Base-by-base conservation (phyloP, 345 rosid genomes). In the Clarkia xantiana region DNA sequence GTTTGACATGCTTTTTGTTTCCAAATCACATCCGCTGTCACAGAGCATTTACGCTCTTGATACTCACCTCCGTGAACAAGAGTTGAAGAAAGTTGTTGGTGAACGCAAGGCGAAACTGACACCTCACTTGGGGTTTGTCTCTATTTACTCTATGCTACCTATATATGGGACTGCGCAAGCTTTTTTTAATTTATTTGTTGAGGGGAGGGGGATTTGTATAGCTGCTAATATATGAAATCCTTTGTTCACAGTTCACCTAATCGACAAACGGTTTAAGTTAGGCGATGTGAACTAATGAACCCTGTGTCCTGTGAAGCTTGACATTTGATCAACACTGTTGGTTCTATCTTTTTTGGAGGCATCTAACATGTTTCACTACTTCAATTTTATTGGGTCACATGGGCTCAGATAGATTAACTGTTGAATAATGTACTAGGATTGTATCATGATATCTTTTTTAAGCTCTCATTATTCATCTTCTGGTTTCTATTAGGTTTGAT, bases 1-100 rank as follows among this genome's bases (percentile, higher is more conserved):
- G 80, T 69, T 65, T 51, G 87, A 91, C 70, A 75, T 81, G 85
- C 81, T 86, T 52, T 91, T 86, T 69, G 76, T 91, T 45, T 66
- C 68, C 38, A 56, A 84, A 20, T 86, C 87, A 47, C 87, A 91
- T 62, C 70, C 86, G 42, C 80, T 84, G 49, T 77, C 94, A 12
- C 86, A 77, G 52, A 71, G 75, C 61, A 80, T 86, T 51, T 76
- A 70, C 67, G 69, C 89, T 42, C 86, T 91, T 36, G 79, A 75
- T 64, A 73, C 69, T 55, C 71, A 59, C 36, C 68, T 80, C 36
- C 7, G 5, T 64, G 78, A 73, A 55, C 82, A 70, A 43, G 50
- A 79, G 65, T 59, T 66, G 6, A 65, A 59, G 15, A 54, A 55
- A 59, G 78, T 80, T 56, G 67, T 72, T 47, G 54, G 50, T 62